Evolutionary conservation across 768 basidiomycete species (phyloP), one percentile per base, ranked within the genome.

Genomic region (Kwoniella europaea): DNA sequence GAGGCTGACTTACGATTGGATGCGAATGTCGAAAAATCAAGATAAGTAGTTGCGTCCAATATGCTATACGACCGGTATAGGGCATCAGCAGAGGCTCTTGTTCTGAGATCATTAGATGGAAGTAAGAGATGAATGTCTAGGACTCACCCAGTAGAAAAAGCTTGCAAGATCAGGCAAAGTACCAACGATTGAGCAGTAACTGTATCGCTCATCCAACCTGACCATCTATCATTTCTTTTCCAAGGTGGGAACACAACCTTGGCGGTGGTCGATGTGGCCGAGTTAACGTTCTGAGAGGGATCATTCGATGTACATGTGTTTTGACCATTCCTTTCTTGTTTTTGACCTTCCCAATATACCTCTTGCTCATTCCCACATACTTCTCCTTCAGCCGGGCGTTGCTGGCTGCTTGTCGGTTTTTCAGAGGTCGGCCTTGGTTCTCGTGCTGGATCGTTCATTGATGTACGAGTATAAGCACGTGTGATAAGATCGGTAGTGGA

Each of bases 31-130:
- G 54, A 53, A 70, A 78, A 80, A 57, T 80, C 77, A 16, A 76
- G 76, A 67, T 76, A 80, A 12, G 77, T 76, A 16, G 77, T 80
- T 4, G 79, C 79, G 68, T 80, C 79, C 13, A 80, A 72, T 13
- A 79, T 69, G 3, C 75, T 76, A 42, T 4, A 18, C 2, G 22
- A 15, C 12, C 22, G 9, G 7, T 42, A 44, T 0, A 18, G 42
- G 9, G 1, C 13, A 27, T 10, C 44, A 52, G 24, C 27, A 24
- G 50, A 42, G 1, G 15, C 29, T 54, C 44, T 10, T 52, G 0
- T n/a, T 20, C 4, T 10, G 29, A 20, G 53, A 16, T 57, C 4
- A 52, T 1, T 15, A 4, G 50, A 52, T 57, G 22, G 22, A 27
- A 57, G 27, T 12, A 27, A 1, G 13, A 44, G n/a, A 63, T 9